Conservation (phyloP, 768 basidiomycete species). For the Mycena metata region DNA sequence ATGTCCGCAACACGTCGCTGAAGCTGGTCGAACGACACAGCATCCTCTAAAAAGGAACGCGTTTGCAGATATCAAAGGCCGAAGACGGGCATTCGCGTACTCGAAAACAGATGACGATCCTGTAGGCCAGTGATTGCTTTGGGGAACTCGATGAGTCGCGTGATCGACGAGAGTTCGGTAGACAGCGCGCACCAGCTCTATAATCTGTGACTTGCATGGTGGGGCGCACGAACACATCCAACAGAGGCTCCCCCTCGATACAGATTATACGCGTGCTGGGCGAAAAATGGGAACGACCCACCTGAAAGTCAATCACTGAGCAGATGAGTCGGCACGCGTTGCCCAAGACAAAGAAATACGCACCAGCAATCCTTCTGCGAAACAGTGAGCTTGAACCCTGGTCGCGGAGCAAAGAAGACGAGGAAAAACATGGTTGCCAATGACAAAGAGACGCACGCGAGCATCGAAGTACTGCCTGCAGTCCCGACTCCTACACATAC, state of each 20-base stretch:
- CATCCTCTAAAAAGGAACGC: constrained; percentile 55
- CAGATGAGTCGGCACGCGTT: constrained; percentile 34
- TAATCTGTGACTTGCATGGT: constrained; percentile 67
- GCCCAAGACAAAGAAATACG: constrained; percentile 38
- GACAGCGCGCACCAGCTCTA: constrained; percentile 37
- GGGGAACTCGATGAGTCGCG: too few species aligned
- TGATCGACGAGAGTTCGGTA: too few species aligned
- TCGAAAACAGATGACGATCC: constrained; percentile 52
- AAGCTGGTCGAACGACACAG: constrained; percentile 70
- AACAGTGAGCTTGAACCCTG: constrained; percentile 9
- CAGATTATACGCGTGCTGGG: not conserved
- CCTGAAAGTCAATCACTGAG: constrained; percentile 35
- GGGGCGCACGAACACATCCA: constrained; percentile 64
- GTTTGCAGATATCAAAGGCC: constrained; percentile 11
- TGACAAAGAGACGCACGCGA: constrained; percentile 69
- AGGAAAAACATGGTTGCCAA: too few species aligned
- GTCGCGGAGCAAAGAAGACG: constrained; percentile 4
- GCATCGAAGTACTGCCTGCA: constrained; percentile 85
- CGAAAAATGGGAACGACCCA: not conserved
- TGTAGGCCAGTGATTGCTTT: constrained; percentile 64
- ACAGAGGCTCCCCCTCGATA: constrained; percentile 50
- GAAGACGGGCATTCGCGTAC: constrained; percentile 46
- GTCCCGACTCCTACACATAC: constrained; percentile 68
- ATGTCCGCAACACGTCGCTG: constrained; percentile 76
- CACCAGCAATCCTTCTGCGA: constrained; percentile 56